phyloP scores from a whole-genome alignment of 1,284 basidiomycete genomes.

The Cutaneotrichosporon sp. region DNA sequence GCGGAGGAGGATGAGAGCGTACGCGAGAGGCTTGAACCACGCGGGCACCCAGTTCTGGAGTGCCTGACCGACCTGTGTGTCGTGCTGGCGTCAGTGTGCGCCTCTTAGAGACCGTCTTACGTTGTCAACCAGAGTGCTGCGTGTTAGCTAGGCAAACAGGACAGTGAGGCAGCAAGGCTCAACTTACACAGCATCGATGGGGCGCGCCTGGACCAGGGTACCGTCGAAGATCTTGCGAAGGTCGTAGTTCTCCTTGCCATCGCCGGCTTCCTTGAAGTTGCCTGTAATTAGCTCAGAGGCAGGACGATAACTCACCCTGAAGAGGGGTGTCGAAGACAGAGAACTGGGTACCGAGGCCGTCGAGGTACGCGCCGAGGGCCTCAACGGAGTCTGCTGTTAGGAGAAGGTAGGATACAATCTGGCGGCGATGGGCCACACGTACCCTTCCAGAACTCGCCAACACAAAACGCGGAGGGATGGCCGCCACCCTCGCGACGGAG shows the following conservation, averaged over 20 bases:
- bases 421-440: neutral
- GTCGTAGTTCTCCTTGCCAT: slow-evolving; percentile 52
- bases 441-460: slow-evolving; percentile 56
- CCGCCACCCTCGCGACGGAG: slow-evolving; percentile 49
- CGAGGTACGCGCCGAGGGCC: slow-evolving; percentile 40
- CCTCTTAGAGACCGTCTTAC: slow-evolving; percentile 4
- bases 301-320: slow-evolving; percentile 39
- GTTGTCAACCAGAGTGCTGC: slow-evolving; percentile 54
- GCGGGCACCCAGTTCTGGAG: slow-evolving; percentile 55
- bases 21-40: slow-evolving; percentile 60
- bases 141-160: neutral
- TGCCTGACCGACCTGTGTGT: slow-evolving; percentile 55
- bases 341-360: slow-evolving; percentile 53
- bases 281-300: slow-evolving; percentile 8
- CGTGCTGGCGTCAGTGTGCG: slow-evolving; percentile 35
- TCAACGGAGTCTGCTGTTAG: slow-evolving; percentile 39
- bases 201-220: slow-evolving; percentile 54
- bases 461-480: slow-evolving; percentile 50
- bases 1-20: slow-evolving; percentile 80
- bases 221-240: slow-evolving; percentile 56
- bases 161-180: neutral
- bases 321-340: slow-evolving; percentile 57
- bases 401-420: neutral
- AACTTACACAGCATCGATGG: slow-evolving; percentile 57
- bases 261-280: slow-evolving; percentile 54